Base-by-base conservation (phyloP, 352 stramenopile species). In the Globisporangium cederbergense region DNA sequence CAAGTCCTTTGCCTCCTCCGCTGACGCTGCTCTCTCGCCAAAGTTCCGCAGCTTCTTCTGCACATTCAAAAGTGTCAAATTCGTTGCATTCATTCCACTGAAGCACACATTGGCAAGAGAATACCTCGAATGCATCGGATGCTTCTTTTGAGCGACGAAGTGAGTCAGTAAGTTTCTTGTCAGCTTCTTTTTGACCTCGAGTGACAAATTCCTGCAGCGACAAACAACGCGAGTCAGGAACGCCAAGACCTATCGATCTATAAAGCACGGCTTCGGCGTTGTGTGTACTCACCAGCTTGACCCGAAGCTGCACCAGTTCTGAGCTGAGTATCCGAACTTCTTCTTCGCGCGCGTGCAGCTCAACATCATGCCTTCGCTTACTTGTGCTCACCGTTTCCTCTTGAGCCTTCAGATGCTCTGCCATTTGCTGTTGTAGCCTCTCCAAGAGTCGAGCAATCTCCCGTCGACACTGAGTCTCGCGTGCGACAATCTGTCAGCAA, bases 401-500 rank as follows among this genome's bases (percentile, higher is more conserved):
- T 56, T 83, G 66, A 0, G 32, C 46, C 52, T 87, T 88, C 7
- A 90, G 50, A 25, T 90, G 67, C 8, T 80, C 72, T 16, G 72
- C 68, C 36, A 78, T 76, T 62, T 90, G 69, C 5, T 78, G 67
- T 14, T 69, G 75, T 36, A 90, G 68, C 16, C 70, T 70, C 45
- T 90, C 86, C 2, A 91, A 65, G 9, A 95, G 71, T 5, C 83
- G 74, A 45, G 78, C 76, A 53, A 95, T 88, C 58, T 95, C 83
- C 47, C 81, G 79, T 9, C 86, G 70, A 40, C 78, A 77, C 59
- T 92, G 83, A 1, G 76, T 43, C 68, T 95, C 86, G n/a, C 76
- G 74, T 51, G 82, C 75, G 62, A 70, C 66, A 32, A 89, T 74
- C 80, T 91, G 25, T 43, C 13, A 1, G 14, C 16, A 30, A 16